These are phyloP conservation scores for Phlyctochytrium planicorne DNA, from an alignment of 192 early-diverging fungal genomes.

Conservation along the genomic window DNA sequence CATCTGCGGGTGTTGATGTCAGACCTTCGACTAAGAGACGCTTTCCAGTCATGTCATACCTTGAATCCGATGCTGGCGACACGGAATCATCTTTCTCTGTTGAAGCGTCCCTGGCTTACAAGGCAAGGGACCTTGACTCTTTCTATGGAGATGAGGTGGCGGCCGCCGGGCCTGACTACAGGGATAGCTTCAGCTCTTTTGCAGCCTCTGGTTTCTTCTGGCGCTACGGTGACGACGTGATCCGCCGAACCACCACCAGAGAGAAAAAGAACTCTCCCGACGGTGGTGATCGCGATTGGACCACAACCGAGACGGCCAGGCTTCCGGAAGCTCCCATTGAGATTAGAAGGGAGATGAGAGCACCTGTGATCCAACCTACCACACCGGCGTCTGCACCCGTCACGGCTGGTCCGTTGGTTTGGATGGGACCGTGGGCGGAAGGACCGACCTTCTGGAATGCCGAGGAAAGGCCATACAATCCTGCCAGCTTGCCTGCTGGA, in stretches of 20 bases:
- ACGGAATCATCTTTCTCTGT: background rate
- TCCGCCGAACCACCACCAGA: background rate
- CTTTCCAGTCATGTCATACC: background rate
- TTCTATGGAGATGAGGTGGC: conserved; percentile 5
- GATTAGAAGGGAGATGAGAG: background rate
- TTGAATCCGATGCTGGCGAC: background rate
- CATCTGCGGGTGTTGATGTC: no score
- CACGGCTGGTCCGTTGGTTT: background rate
- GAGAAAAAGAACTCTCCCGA: background rate
- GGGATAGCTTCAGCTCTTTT: background rate
- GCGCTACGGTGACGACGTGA: background rate
- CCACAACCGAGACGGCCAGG: background rate
- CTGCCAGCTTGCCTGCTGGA: no score
- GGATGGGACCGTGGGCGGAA: background rate
- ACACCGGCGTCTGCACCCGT: background rate
- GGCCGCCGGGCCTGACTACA: background rate
- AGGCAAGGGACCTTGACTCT: background rate
- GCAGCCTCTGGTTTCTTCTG: background rate
- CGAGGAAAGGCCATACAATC: no score
- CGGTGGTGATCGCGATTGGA: background rate
- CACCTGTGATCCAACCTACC: conserved; percentile 1
- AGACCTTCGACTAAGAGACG: no score
- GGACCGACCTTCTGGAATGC: background rate
- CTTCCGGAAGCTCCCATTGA: background rate
- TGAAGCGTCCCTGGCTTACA: background rate